phyloP scores from a whole-genome alignment of 805 yeast species.

The Metschnikowia lochheadii region DNA sequence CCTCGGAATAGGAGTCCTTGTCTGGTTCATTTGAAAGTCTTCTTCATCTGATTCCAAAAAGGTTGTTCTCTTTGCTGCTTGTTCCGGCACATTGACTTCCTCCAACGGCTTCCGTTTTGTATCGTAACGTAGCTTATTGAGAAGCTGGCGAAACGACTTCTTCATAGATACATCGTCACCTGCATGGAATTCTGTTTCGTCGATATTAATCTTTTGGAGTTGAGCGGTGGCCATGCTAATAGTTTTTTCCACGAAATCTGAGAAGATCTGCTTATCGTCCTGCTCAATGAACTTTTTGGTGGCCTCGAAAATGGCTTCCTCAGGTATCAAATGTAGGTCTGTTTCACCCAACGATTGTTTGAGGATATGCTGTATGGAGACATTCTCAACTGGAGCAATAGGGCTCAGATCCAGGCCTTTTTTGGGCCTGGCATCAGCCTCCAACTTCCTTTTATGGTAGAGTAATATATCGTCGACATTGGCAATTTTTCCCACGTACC shows the following conservation, averaged over 20 bases:
- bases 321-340: constrained; percentile 66
- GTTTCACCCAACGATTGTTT: constrained; percentile 58
- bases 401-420: not conserved
- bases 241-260: constrained; percentile 57
- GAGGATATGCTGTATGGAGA: constrained; percentile 53
- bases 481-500: constrained; percentile 88
- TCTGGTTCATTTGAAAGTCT: not conserved
- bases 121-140: constrained; percentile 16
- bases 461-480: constrained; percentile 83
- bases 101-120: constrained; percentile 8
- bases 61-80: not conserved
- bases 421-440: constrained; percentile 9
- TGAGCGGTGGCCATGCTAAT: constrained; percentile 48
- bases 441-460: constrained; percentile 50
- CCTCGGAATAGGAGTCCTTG: no score
- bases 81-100: not conserved
- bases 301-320: constrained; percentile 68
- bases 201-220: constrained; percentile 41
- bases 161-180: constrained; percentile 22
- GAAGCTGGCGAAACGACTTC: constrained; percentile 15
- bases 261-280: constrained; percentile 73
- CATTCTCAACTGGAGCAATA: constrained; percentile 12
- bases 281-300: constrained; percentile 70
- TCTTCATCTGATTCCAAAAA: constrained; percentile 1
- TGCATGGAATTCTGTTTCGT: constrained; percentile 33